Conservation (phyloP, 345 rosid genomes). For the Erucastrum elatum region DNA sequence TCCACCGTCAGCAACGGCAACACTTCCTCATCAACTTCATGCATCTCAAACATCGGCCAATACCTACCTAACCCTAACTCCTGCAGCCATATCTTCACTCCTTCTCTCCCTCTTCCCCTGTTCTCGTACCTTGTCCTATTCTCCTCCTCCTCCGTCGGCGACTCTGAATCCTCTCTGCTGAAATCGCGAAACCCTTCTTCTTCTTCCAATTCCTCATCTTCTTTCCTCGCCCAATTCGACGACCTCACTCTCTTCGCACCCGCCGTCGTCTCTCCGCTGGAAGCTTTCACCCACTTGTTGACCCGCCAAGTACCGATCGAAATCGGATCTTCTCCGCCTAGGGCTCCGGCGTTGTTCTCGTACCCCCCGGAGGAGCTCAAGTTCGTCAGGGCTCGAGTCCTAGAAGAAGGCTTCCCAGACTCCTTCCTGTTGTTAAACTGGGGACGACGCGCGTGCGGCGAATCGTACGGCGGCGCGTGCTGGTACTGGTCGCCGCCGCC, state of each 20-base stretch:
- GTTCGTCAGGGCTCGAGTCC: slow-evolving; percentile 61
- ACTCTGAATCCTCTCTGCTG: slow-evolving; percentile 64
- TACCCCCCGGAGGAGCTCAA: slow-evolving; percentile 40
- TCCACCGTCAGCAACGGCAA: slow-evolving; percentile 80
- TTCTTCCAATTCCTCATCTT: slow-evolving; percentile 55
- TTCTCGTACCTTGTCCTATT: slow-evolving; percentile 35
- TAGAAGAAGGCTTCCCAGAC: slow-evolving; percentile 48
- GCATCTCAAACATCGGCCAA: slow-evolving; percentile 78
- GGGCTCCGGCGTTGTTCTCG: slow-evolving; percentile 48
- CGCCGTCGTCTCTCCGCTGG: slow-evolving; percentile 13
- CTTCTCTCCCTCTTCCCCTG: slow-evolving; percentile 29
- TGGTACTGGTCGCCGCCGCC: slow-evolving; percentile 76
- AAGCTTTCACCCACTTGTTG: slow-evolving; percentile 36
- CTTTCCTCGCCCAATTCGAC: slow-evolving; percentile 63
- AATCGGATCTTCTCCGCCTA: slow-evolving; percentile 60
- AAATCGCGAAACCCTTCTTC: slow-evolving; percentile 58
- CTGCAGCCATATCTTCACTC: slow-evolving; percentile 29
- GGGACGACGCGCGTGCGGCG: slow-evolving; percentile 51
- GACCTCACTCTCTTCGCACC: slow-evolving; percentile 58
- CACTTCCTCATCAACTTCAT: slow-evolving; percentile 85
- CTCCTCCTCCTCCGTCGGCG: slow-evolving; percentile 58
- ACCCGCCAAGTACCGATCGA: slow-evolving; percentile 74
- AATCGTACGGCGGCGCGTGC: slow-evolving; percentile 44
- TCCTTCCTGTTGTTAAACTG: slow-evolving; percentile 39
- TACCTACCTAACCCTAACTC: slow-evolving; percentile 70